Evolutionary conservation across 1,284 basidiomycete genomes (phyloP).

Genomic region (Cystobasidium pallidum): DNA sequence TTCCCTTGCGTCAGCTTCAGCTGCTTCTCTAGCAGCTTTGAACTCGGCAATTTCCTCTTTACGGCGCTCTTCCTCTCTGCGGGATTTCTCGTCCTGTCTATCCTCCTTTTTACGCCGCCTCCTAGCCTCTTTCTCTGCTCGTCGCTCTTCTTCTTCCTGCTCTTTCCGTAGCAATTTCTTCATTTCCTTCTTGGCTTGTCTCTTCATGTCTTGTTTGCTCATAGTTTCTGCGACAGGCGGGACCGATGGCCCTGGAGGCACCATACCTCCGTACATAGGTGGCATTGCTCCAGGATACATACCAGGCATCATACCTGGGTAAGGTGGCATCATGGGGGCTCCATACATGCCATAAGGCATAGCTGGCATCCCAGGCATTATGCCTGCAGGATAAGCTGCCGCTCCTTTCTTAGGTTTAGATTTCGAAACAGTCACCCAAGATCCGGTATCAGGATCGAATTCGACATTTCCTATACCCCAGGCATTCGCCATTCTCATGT

Average conservation of each 20-base stretch:
- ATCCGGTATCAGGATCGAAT: slow-evolving; percentile 4
- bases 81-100: background rate
- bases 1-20: background rate
- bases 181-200: slow-evolving; percentile 8
- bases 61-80: background rate
- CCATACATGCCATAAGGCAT: slow-evolving; percentile 14
- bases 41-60: no score
- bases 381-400: background rate
- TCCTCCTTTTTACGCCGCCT: background rate
- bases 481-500: slow-evolving; percentile 1
- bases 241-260: background rate
- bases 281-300: slow-evolving; percentile 6
- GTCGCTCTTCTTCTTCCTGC: slow-evolving; percentile 1
- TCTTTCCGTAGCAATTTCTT: slow-evolving; percentile 7
- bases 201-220: slow-evolving; percentile 9
- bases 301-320: slow-evolving; percentile 4
- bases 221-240: background rate
- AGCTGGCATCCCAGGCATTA: slow-evolving; percentile 12
- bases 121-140: slow-evolving; percentile 9
- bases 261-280: background rate
- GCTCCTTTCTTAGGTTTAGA: background rate
- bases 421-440: slow-evolving; percentile 3
- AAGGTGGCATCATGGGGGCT: slow-evolving; percentile 1
- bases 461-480: slow-evolving; percentile 3
- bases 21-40: slow-evolving; percentile 2